Evolutionary conservation across 1,284 basidiomycete species (phyloP).

Genomic region (Boletellus deceptivus): DNA sequence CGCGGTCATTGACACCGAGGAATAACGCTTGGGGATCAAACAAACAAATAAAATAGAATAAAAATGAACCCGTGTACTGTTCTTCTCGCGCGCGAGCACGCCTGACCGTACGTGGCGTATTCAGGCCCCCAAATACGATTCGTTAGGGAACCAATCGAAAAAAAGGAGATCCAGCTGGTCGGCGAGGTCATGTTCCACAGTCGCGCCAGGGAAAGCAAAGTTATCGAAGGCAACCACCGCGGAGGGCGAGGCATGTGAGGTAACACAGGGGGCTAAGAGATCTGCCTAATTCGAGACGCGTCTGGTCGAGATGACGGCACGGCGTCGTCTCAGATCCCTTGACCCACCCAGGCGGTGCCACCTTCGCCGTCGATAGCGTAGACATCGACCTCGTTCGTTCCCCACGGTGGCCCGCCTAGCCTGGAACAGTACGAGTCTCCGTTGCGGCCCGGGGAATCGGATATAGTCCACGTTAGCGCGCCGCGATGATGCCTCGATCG

Average conservation of each 20-base stretch:
- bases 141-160: conserved; percentile 4
- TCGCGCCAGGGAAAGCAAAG: conserved; percentile 15
- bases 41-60: neutral
- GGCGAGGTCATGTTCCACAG: conserved; percentile 18
- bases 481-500: neutral
- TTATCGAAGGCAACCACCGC: neutral
- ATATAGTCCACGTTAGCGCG: neutral
- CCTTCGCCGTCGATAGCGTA: neutral
- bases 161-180: conserved; percentile 13
- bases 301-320: neutral
- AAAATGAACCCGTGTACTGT: too few relatives aligned
- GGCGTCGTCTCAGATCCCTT: neutral
- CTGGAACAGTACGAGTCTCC: conserved; percentile 14
- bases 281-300: conserved; percentile 1
- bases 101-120: conserved; percentile 6
- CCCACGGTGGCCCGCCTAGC: neutral
- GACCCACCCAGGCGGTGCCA: conserved; percentile 6
- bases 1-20: conserved; percentile 30
- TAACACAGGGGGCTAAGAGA: neutral
- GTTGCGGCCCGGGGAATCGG: neutral
- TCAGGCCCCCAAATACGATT: neutral
- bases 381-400: neutral
- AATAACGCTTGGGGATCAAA: conserved; percentile 17
- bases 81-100: too few relatives aligned
- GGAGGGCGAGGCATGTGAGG: neutral